Conservation (phyloP, 177 flowering plant genomes). For the Tripterygium wilfordii region DNA sequence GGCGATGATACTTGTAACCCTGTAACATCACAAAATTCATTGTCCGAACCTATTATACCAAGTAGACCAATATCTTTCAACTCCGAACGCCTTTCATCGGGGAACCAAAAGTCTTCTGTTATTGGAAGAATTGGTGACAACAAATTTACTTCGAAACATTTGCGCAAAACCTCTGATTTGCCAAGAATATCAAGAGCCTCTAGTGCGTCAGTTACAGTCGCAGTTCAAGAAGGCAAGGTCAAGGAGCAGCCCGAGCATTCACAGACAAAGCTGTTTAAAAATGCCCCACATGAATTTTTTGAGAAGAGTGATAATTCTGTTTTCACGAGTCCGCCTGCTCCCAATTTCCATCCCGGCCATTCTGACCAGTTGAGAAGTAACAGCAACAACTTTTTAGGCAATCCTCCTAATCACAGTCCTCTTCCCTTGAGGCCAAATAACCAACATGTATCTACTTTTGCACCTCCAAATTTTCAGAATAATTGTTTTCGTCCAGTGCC, state of each 20-base stretch:
- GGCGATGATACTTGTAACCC: conserved; percentile 7
- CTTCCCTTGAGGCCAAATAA: conserved; percentile 33
- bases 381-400: conserved; percentile 15
- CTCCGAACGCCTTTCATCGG: conserved; percentile 18
- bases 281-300: conserved; percentile 55
- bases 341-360: conserved; percentile 26
- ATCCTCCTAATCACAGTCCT: conserved; percentile 27
- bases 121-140: conserved; percentile 29
- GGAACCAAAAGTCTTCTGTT: conserved; percentile 24
- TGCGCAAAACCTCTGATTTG: conserved; percentile 28
- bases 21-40: conserved; percentile 12
- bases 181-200: conserved; percentile 33
- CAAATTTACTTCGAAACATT: conserved; percentile 38
- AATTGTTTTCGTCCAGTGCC: conserved; percentile 28
- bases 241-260: conserved; percentile 24
- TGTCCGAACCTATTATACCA: conserved; percentile 14
- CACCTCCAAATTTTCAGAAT: conserved; percentile 29
- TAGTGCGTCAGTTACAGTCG: conserved; percentile 15
- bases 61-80: conserved; percentile 17
- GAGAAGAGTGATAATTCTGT: conserved; percentile 24
- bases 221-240: conserved; percentile 26
- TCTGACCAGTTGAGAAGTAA: conserved; percentile 30
- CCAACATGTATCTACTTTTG: conserved; percentile 24
- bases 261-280: conserved; percentile 34
- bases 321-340: conserved; percentile 27